Conservation (phyloP, 2,329 filamentous ascomycete species). For the Fonsecaea monophora region DNA sequence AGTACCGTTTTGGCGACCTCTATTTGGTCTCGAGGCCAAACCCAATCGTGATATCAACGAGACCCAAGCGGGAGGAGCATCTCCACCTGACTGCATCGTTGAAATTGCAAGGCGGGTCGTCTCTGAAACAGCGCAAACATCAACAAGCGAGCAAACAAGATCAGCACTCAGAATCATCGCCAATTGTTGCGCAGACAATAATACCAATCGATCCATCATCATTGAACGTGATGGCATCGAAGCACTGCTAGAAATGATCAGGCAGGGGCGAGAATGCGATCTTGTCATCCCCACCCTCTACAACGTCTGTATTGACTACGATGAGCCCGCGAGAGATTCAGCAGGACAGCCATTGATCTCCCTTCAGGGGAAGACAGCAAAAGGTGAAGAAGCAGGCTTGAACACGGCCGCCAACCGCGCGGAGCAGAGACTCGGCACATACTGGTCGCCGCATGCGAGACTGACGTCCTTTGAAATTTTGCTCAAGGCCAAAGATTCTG, state of each 20-base stretch:
- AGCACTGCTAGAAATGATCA: constrained; percentile 27
- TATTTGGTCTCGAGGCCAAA: constrained; percentile 29
- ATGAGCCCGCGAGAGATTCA: constrained; percentile 31
- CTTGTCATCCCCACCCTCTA: constrained; percentile 37
- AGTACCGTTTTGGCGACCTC: constrained; percentile 32
- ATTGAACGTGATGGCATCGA: constrained; percentile 32
- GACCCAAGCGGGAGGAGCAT: constrained; percentile 5
- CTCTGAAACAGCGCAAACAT: background rate
- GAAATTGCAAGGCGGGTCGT: constrained; percentile 34
- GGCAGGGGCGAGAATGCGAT: constrained; percentile 27
- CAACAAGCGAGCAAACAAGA: constrained; percentile 20
- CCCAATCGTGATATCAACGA: constrained; percentile 1
- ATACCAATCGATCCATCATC: constrained; percentile 37
- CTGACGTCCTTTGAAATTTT: constrained; percentile 31
- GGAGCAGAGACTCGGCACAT: constrained; percentile 35
- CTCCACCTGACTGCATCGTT: constrained; percentile 33
- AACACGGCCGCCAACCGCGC: constrained; percentile 26
- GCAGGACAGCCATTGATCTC: constrained; percentile 23
- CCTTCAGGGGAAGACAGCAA: constrained; percentile 4
- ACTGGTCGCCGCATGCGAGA: constrained; percentile 10
- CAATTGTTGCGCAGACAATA: constrained; percentile 41
- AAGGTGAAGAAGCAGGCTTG: constrained; percentile 5
- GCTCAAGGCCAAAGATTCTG: constrained; percentile 15
- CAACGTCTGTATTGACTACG: constrained; percentile 39
- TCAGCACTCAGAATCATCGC: constrained; percentile 37